phyloP scores from a whole-genome alignment of 2,329 filamentous ascomycete species.

The Colletotrichum sp. region DNA sequence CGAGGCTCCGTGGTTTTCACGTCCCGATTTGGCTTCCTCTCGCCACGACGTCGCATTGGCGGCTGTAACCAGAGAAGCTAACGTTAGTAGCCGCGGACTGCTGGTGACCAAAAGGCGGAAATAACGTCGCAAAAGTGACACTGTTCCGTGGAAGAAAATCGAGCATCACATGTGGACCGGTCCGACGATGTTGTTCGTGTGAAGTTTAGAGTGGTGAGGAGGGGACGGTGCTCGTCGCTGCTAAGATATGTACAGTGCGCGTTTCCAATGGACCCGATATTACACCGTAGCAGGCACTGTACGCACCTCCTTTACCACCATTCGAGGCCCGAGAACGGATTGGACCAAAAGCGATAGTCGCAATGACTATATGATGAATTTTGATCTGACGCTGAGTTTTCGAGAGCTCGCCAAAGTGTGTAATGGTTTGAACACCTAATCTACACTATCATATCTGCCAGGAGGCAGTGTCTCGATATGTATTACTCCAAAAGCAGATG shows the following conservation, averaged over 20 bases:
- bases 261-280: rapidly evolving
- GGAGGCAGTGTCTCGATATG: background rate
- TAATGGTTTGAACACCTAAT: background rate
- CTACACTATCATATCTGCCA: background rate
- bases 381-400: background rate
- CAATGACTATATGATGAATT: background rate
- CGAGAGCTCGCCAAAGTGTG: background rate
- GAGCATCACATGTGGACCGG: background rate
- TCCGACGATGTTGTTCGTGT: background rate
- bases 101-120: background rate
- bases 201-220: background rate
- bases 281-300: background rate
- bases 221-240: background rate
- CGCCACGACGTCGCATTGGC: slow-evolving; percentile 5
- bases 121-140: background rate
- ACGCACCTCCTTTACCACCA: background rate
- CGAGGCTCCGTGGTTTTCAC: slow-evolving; percentile 19
- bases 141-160: background rate
- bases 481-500: slow-evolving; percentile 17
- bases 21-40: slow-evolving; percentile 16
- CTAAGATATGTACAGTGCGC: background rate
- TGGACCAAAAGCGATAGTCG: background rate
- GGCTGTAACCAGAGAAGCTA: background rate
- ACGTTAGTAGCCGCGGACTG: background rate
- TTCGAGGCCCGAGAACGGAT: background rate